phyloP scores from a whole-genome alignment of 208 protist genomes.

The Trypanosoma lewisi region DNA sequence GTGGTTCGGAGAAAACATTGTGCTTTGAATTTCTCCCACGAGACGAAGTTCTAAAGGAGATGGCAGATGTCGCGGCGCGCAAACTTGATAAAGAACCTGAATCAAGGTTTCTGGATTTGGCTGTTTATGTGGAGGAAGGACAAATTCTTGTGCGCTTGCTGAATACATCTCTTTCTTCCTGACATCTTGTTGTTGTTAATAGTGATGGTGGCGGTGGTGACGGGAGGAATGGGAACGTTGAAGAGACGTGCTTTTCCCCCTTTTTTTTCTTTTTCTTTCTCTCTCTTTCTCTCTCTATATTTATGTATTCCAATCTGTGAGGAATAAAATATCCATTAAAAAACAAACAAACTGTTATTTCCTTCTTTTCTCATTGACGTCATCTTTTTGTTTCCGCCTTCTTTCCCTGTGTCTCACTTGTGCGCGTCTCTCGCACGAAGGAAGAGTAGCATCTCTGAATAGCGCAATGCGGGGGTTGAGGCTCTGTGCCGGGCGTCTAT shows the following conservation, averaged over 20 bases:
- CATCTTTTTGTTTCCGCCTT: neutral
- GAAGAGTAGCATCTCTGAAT: neutral
- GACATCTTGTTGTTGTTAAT: too few relatives aligned
- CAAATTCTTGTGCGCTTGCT: constrained; percentile 1
- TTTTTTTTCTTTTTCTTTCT: neutral
- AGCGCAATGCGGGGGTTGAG: constrained; percentile 3
- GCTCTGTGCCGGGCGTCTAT: neutral
- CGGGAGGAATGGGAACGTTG: neutral
- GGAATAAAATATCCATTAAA: too few relatives aligned
- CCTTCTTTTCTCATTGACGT: neutral
- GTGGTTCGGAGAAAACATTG: neutral
- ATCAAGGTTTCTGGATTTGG: constrained; percentile 24
- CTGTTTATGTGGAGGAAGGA: neutral
- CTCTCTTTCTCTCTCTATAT: constrained; percentile 1
- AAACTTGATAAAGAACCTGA: constrained; percentile 5
- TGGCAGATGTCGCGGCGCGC: neutral
- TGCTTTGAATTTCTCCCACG: constrained; percentile 1
- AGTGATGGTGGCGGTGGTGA: neutral
- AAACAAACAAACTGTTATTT: neutral
- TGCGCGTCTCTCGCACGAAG: neutral
- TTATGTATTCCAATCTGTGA: neutral
- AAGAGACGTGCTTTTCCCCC: neutral
- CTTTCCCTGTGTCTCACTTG: neutral
- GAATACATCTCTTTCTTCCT: neutral
- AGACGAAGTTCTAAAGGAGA: neutral